These are phyloP conservation scores for Cryptomeria japonica DNA, from an alignment of 75 land plant species.

Conservation along the genomic window DNA sequence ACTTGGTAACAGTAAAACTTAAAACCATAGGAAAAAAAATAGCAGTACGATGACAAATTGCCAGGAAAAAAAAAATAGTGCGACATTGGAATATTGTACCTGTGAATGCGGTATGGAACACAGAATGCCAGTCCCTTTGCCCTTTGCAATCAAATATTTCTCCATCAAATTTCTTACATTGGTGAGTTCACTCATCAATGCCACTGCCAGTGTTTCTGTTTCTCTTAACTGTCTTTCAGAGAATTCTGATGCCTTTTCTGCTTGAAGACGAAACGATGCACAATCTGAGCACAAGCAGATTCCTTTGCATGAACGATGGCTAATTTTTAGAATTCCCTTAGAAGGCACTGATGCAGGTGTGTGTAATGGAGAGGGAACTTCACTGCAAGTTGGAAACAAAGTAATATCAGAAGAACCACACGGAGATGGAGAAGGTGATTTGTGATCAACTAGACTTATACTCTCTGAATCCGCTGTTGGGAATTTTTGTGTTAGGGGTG, in stretches of 20 bases:
- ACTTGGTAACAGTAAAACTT: slow-evolving; percentile 4
- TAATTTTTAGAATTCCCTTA: slow-evolving; percentile 43
- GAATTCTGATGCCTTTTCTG: slow-evolving; percentile 52
- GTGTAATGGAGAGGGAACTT: slow-evolving; percentile 1
- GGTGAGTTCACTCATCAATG: slow-evolving; percentile 38
- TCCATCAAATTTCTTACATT: slow-evolving; percentile 26
- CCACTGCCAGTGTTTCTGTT: slow-evolving; percentile 31
- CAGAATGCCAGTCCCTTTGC: neutral
- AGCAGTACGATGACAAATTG: neutral
- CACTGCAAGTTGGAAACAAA: neutral
- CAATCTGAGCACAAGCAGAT: slow-evolving; percentile 45
- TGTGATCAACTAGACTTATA: neutral
- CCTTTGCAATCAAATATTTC: slow-evolving; percentile 9
- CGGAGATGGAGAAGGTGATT: neutral
- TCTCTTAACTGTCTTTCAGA: slow-evolving; percentile 47
- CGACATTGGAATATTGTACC: neutral
- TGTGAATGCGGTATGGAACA: neutral
- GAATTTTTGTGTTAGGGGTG: neutral
- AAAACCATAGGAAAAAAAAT: neutral
- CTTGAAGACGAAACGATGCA: slow-evolving; percentile 44
- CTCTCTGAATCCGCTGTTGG: neutral
- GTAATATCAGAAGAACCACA: neutral
- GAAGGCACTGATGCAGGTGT: slow-evolving; percentile 18
- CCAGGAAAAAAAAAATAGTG: neutral
- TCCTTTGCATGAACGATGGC: slow-evolving; percentile 35